Percentiles rank a stretch among this genome's conserved stretches.
These are phyloP conservation scores for Termitomyces heimii DNA, from an alignment of 768 basidiomycete genomes.

Conservation along the genomic window DNA sequence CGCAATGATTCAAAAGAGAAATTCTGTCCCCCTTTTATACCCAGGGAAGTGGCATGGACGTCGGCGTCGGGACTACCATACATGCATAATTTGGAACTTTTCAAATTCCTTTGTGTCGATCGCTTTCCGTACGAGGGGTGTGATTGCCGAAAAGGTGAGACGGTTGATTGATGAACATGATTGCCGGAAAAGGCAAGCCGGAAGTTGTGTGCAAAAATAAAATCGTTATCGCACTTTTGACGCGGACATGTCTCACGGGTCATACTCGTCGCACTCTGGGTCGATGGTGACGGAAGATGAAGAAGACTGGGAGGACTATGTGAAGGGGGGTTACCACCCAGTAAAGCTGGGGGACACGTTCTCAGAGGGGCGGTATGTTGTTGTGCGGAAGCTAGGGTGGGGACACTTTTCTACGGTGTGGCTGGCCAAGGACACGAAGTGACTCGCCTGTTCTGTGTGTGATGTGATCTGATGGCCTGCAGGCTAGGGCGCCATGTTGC, in stretches of 20 bases:
- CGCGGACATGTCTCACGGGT: constrained; percentile 60
- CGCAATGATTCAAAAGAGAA: too few species aligned
- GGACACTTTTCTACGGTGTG: constrained; percentile 94
- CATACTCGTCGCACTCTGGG: constrained; percentile 51
- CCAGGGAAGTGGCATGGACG: too few species aligned
- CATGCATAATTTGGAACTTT: too few species aligned
- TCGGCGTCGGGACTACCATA: too few species aligned
- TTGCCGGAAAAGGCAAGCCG: not conserved
- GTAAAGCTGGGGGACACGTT: constrained; percentile 92
- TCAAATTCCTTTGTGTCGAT: too few species aligned
- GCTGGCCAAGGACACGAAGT: constrained; percentile 83
- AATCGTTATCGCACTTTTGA: not conserved
- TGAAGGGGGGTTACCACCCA: constrained; percentile 83
- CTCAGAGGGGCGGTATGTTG: constrained; percentile 79
- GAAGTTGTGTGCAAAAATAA: not conserved
- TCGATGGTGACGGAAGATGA: constrained; percentile 88
- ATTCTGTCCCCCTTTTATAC: too few species aligned
- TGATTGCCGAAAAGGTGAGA: too few species aligned
- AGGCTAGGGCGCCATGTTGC: constrained; percentile 97
- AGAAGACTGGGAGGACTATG: constrained; percentile 88
- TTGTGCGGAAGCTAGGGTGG: constrained; percentile 94
- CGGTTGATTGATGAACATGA: not conserved
- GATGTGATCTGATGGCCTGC: constrained; percentile 14
- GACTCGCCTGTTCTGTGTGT: constrained; percentile 20
- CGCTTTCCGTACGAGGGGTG: too few species aligned